A percentile compares a stretch with the other conserved stretches of the same genome.
Conservation (phyloP, 176 grass and related monocot genomes). For the Phoenix roebelenii region DNA sequence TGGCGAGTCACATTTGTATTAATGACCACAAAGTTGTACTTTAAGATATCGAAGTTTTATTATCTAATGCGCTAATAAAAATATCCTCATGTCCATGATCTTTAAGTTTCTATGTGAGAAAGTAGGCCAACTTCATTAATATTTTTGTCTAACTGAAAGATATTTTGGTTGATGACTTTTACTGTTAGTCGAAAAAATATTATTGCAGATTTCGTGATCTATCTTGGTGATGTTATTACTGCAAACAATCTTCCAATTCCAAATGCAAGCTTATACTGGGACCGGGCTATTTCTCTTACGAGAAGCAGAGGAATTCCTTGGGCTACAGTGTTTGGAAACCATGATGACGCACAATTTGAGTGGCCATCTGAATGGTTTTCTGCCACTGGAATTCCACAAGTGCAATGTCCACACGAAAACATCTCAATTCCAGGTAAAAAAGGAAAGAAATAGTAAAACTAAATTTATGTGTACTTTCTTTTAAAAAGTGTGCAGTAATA, state of each 20-base stretch:
- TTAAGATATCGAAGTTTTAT: too few relatives aligned
- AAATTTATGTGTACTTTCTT: too few relatives aligned
- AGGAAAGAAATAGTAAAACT: not conserved
- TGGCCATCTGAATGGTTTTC: slow-evolving; percentile 95
- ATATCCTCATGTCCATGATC: too few relatives aligned
- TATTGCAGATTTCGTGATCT: slow-evolving; percentile 70
- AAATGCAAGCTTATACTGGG: slow-evolving; percentile 83
- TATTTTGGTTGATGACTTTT: not conserved
- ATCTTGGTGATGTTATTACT: slow-evolving; percentile 80
- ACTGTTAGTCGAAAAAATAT: not conserved
- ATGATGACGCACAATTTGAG: slow-evolving; percentile 74
- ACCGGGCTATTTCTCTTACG: slow-evolving; percentile 45
- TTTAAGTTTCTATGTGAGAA: too few relatives aligned
- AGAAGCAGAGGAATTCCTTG: slow-evolving; percentile 48
- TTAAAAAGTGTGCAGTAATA: too few relatives aligned
- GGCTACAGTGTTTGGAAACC: slow-evolving; percentile 76
- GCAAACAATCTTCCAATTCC: slow-evolving; percentile 74
- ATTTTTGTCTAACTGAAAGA: not conserved
- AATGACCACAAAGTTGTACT: too few relatives aligned
- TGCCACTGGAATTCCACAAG: slow-evolving; percentile 36
- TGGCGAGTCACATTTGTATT: too few relatives aligned
- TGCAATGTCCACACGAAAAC: slow-evolving; percentile 30
- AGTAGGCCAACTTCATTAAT: too few relatives aligned
- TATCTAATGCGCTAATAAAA: too few relatives aligned
- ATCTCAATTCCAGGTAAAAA: slow-evolving; percentile 31